Evolutionary conservation across 257 asterid species (phyloP).

Genomic region (Rehmannia glutinosa): DNA sequence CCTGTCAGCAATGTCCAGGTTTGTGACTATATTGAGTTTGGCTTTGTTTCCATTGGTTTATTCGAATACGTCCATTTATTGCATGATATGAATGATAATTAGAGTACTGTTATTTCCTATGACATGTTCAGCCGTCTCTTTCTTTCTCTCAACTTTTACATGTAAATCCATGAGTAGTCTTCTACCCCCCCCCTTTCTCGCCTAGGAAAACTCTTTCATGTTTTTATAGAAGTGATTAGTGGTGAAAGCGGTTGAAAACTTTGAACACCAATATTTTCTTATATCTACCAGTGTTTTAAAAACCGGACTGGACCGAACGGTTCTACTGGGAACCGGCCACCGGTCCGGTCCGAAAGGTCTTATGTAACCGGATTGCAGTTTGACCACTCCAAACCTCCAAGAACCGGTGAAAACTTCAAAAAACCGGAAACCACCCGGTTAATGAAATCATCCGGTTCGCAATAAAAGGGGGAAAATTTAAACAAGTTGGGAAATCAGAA

Average conservation of each 20-base stretch:
- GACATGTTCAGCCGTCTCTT: neutral
- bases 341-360: too few species aligned
- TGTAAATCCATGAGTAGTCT: neutral
- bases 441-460: too few species aligned
- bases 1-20: conserved; percentile 97
- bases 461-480: too few species aligned
- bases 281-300: too few species aligned
- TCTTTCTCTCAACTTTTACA: conserved; percentile 1
- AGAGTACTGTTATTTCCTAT: neutral
- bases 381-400: too few species aligned
- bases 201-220: neutral
- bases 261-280: neutral
- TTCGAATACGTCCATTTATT: neutral
- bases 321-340: too few species aligned
- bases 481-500: too few species aligned
- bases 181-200: neutral
- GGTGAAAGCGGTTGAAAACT: neutral
- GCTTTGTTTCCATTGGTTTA: conserved; percentile 1
- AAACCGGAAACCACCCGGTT: too few species aligned
- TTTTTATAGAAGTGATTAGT: neutral
- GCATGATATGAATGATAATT: neutral
- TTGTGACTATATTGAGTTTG: conserved; percentile 19
- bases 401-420: too few species aligned
- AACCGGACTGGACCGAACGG: too few species aligned
- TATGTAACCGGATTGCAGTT: too few species aligned